Evolutionary conservation across 1,284 basidiomycete genomes (phyloP).

Genomic region (Microbotryomycetes sp.): DNA sequence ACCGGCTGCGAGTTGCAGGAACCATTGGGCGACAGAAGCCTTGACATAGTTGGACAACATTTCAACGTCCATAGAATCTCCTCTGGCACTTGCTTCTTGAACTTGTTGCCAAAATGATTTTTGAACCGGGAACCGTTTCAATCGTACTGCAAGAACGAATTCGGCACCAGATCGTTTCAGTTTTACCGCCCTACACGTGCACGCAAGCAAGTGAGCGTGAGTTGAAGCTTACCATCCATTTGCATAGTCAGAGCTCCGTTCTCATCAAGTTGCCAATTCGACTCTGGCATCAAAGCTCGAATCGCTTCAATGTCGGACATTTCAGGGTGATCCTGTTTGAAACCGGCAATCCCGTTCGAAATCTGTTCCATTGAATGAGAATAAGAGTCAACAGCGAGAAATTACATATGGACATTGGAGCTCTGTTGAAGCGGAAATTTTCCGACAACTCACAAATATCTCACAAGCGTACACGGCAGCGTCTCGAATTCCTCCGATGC

Average conservation of each 20-base stretch:
- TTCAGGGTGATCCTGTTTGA: slow-evolving; percentile 33
- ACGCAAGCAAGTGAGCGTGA: neutral
- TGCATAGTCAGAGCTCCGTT: slow-evolving; percentile 31
- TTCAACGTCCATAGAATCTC: slow-evolving; percentile 28
- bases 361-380: slow-evolving; percentile 19
- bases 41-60: slow-evolving; percentile 3
- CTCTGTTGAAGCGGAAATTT: neutral
- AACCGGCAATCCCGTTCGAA: slow-evolving; percentile 30
- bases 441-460: slow-evolving; percentile 27
- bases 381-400: neutral
- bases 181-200: no score
- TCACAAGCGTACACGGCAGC: slow-evolving; percentile 39
- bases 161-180: no score
- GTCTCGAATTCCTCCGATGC: slow-evolving; percentile 43
- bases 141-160: slow-evolving; percentile 9
- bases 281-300: slow-evolving; percentile 31
- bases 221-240: slow-evolving; percentile 29
- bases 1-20: slow-evolving; percentile 12
- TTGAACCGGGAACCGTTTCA: slow-evolving; percentile 34
- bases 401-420: neutral
- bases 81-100: slow-evolving; percentile 25
- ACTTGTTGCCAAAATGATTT: slow-evolving; percentile 30
- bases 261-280: slow-evolving; percentile 26
- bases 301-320: slow-evolving; percentile 32
- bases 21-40: slow-evolving; percentile 2